Conservation (phyloP, 768 basidiomycete species). For the Naganishia kalamii region DNA sequence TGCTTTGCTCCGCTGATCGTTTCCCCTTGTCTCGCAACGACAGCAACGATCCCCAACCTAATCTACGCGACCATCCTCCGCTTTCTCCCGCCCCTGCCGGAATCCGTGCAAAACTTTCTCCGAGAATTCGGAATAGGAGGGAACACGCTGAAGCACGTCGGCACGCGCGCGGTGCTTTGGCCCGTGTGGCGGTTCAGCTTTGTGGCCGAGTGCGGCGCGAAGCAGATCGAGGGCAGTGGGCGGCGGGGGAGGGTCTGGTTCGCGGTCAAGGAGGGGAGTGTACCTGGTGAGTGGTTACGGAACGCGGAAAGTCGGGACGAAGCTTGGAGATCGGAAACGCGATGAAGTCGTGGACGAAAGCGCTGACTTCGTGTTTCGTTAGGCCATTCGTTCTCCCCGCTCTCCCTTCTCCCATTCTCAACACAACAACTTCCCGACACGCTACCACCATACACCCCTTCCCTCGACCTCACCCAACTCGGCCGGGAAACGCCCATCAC, state of each 20-base stretch:
- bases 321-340: background rate
- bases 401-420: constrained; percentile 39
- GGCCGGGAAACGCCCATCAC: constrained; percentile 29
- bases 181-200: constrained; percentile 35
- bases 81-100: constrained; percentile 28
- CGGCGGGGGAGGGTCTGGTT: constrained; percentile 30
- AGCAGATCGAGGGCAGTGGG: constrained; percentile 20
- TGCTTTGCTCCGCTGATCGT: background rate
- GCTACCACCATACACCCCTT: constrained; percentile 32
- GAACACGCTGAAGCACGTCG: constrained; percentile 27
- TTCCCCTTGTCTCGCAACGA: background rate
- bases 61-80: constrained; percentile 30
- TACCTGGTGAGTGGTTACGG: constrained; percentile 33
- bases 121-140: constrained; percentile 37
- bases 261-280: constrained; percentile 34
- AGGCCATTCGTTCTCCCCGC: constrained; percentile 41
- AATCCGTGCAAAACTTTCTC: constrained; percentile 25
- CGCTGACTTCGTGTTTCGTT: background rate
- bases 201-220: constrained; percentile 8
- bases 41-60: constrained; percentile 29
- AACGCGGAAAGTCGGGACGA: background rate
- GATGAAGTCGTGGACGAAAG: background rate
- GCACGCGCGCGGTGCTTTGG: constrained; percentile 41
- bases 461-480: constrained; percentile 33
- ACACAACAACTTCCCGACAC: constrained; percentile 35